Conservation (phyloP, 192 early-diverging fungal genomes). For the Backusella liffmaniae region DNA sequence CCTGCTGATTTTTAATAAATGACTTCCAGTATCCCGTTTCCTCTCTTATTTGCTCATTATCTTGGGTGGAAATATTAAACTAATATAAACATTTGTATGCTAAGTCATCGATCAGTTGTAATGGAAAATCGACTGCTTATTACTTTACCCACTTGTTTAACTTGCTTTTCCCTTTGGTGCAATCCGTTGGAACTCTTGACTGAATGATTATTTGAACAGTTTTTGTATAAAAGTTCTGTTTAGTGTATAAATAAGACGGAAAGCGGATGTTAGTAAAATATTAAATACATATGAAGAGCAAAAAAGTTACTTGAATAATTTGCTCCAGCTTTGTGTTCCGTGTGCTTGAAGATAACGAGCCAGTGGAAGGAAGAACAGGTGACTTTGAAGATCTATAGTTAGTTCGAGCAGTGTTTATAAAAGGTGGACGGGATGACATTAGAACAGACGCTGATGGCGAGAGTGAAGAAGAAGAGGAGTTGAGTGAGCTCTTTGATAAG, state of each 20-base stretch:
- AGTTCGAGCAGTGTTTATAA: not conserved
- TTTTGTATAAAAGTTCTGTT: constrained; percentile 75
- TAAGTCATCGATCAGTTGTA: not conserved
- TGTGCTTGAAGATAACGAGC: constrained; percentile 21
- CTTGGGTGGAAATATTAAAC: constrained; percentile 86
- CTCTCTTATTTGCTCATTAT: constrained; percentile 72
- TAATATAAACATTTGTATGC: constrained; percentile 13
- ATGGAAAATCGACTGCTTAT: not conserved
- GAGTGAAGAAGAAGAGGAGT: constrained; percentile 3
- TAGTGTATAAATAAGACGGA: not conserved
- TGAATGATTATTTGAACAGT: constrained; percentile 72
- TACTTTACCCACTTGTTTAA: constrained; percentile 66
- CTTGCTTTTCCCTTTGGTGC: constrained; percentile 36
- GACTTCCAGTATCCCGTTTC: constrained; percentile 79
- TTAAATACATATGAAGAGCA: not conserved
- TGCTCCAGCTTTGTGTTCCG: constrained; percentile 53
- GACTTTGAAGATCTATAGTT: not conserved
- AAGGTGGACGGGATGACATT: constrained; percentile 9
- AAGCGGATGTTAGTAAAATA: not conserved
- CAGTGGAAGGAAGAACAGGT: not conserved
- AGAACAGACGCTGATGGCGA: constrained; percentile 14
- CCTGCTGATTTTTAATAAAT: constrained; percentile 39
- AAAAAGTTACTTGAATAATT: constrained; percentile 49
- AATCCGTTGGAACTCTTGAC: constrained; percentile 47
- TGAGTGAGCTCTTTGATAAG: constrained; percentile 10